phyloP scores from a whole-genome alignment of 352 stramenopile genomes.

The Pythium guiyangense region DNA sequence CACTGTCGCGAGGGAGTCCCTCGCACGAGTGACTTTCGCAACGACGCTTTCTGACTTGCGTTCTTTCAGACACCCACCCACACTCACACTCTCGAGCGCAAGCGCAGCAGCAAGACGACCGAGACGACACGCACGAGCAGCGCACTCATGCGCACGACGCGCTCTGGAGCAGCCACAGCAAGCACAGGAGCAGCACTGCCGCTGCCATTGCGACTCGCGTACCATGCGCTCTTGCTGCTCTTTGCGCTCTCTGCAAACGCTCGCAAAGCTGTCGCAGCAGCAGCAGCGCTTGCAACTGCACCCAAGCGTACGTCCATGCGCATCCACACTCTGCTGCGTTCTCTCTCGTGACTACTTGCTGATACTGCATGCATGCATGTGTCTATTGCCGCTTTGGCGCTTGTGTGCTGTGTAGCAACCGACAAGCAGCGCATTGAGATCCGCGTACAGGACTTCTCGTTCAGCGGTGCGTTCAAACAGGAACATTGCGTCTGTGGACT shows the following conservation, averaged over 20 bases:
- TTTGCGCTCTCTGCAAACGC: slow-evolving; percentile 24
- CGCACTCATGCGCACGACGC: too few species aligned
- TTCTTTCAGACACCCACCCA: too few species aligned
- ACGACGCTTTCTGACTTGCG: too few species aligned
- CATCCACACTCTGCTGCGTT: not conserved
- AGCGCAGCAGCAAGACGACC: too few species aligned
- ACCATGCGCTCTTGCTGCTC: slow-evolving; percentile 22
- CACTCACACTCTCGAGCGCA: too few species aligned
- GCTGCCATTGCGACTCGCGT: not conserved
- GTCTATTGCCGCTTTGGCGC: not conserved
- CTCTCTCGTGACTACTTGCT: not conserved
- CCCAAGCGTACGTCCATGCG: slow-evolving; percentile 10
- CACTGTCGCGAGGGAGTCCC: too few species aligned
- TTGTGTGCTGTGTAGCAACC: slow-evolving; percentile 8
- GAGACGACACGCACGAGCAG: too few species aligned
- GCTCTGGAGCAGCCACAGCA: too few species aligned
- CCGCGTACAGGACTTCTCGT: slow-evolving; percentile 17
- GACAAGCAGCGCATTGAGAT: slow-evolving; percentile 14
- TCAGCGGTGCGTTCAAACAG: slow-evolving; percentile 12
- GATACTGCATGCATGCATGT: not conserved
- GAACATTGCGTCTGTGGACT: not conserved
- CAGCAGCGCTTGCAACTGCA: not conserved
- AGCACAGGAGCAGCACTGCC: too few species aligned
- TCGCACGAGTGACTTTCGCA: too few species aligned
- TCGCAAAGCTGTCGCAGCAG: slow-evolving; percentile 13